Conservation (phyloP, 495 filamentous ascomycete species). For the Bathelium albidoporum region DNA sequence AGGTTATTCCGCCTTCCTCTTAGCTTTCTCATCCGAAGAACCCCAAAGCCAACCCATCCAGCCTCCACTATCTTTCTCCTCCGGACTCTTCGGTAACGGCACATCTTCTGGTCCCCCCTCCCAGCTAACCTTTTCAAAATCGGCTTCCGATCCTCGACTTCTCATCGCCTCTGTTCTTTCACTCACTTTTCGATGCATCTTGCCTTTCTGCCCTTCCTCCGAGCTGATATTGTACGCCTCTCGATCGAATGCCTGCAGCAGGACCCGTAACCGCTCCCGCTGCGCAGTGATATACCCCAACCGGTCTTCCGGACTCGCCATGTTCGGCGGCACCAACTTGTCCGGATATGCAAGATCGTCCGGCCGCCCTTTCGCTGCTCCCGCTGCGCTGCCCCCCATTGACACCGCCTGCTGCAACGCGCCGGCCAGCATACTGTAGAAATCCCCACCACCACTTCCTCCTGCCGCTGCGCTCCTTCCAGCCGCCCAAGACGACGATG, state of each 20-base stretch:
- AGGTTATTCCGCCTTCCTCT: background rate
- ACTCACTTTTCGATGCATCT: slow-evolving; percentile 17
- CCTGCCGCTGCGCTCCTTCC: slow-evolving; percentile 22
- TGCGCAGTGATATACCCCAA: slow-evolving; percentile 61
- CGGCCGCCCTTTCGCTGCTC: background rate
- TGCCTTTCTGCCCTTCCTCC: slow-evolving; percentile 6
- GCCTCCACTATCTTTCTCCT: slow-evolving; percentile 28
- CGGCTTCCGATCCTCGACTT: slow-evolving; percentile 64
- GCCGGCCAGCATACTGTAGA: slow-evolving; percentile 66
- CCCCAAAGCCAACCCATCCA: slow-evolving; percentile 57
- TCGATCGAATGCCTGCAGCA: slow-evolving; percentile 62
- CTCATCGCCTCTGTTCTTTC: slow-evolving; percentile 36
- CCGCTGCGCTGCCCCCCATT: background rate
- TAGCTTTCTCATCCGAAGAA: background rate
- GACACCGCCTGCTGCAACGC: slow-evolving; percentile 44
- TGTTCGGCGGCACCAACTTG: slow-evolving; percentile 54
- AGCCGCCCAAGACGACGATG: background rate
- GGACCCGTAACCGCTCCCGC: slow-evolving; percentile 56
- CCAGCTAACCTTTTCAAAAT: slow-evolving; percentile 75
- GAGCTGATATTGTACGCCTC: slow-evolving; percentile 49
- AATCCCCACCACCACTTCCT: slow-evolving; percentile 40
- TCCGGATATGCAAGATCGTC: slow-evolving; percentile 47
- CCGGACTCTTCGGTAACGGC: slow-evolving; percentile 29
- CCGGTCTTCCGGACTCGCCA: slow-evolving; percentile 52
- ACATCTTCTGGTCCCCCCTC: slow-evolving; percentile 37